Evolutionary conservation across 345 rosid genomes (phyloP), one percentile per base, ranked within the genome.

Genomic region (Dovyalis caffra): DNA sequence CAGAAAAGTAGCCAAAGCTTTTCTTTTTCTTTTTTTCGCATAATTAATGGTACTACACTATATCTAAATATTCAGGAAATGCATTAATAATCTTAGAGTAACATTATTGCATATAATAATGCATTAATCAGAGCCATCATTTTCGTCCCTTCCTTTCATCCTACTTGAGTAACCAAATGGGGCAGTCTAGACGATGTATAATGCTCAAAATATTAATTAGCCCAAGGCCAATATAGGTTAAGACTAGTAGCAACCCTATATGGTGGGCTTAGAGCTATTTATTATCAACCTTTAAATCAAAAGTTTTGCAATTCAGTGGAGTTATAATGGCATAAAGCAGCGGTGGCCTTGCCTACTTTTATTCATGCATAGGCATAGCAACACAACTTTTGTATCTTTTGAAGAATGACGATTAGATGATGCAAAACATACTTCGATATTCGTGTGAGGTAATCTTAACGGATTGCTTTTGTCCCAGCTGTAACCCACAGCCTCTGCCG

Each of bases 321-420:
- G 70, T 28, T 73, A 74, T 71, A 32, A 76, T 78, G 65, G 20
- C 31, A 64, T 49, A 60, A 56, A 51, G 29, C 58, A 66, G 58
- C 37, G 78, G 66, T 53, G 71, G 74, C 43, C 66, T 70, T 65
- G 64, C 64, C 63, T n/a, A n/a, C n/a, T n/a, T n/a, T n/a, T n/a
- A n/a, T 78, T 77, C 31, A 15, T 20, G 49, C 11, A 8, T 4
- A 61, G 57, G n/a, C n/a, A n/a, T 28, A 65, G 78, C 84, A 75
- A 68, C n/a, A 31, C 78, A 53, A 67, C 82, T 83, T 82, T 85
- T 77, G 87, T 81, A 83, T 80, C 82, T 79, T 86, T 86, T 75
- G 75, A 61, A 83, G 81, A 80, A 82, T 83, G 80, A 88, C 79
- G 86, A 76, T 76, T 65, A 74, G 78, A 85, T 88, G 74, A 82